Evolutionary conservation across 192 early-diverging fungal species (phyloP).

Genomic region (Backusella sp.): DNA sequence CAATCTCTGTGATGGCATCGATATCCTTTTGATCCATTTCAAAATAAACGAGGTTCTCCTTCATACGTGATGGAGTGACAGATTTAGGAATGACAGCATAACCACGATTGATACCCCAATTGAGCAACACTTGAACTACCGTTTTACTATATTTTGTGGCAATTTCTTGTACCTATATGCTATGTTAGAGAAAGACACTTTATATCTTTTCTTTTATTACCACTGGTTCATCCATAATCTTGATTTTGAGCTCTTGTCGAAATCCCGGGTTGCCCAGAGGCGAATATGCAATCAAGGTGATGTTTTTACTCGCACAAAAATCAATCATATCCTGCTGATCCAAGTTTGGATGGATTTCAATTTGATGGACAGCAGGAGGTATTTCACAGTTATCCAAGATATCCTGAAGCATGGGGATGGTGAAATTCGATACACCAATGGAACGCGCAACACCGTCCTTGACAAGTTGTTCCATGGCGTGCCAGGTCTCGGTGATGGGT

Average conservation of each 20-base stretch:
- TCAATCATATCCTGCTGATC: constrained; percentile 56
- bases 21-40: constrained; percentile 25
- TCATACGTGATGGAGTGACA: constrained; percentile 47
- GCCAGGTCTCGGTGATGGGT: constrained; percentile 61
- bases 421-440: constrained; percentile 83
- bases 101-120: constrained; percentile 53
- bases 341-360: constrained; percentile 53
- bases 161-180: constrained; percentile 42
- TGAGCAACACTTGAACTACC: constrained; percentile 51
- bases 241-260: neutral
- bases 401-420: constrained; percentile 52
- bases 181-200: too few relatives aligned
- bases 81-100: constrained; percentile 71
- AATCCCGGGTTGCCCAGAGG: constrained; percentile 57
- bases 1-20: constrained; percentile 25
- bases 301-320: constrained; percentile 58
- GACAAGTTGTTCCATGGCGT: constrained; percentile 72
- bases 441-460: constrained; percentile 54
- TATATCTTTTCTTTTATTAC: neutral
- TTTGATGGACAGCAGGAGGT: constrained; percentile 70
- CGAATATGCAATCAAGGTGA: constrained; percentile 69
- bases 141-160: constrained; percentile 45
- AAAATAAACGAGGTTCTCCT: constrained; percentile 54
- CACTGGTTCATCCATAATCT: constrained; percentile 10
- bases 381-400: constrained; percentile 61